Conservation (phyloP, 2,329 filamentous ascomycete species). For the Exophiala bonariae region DNA sequence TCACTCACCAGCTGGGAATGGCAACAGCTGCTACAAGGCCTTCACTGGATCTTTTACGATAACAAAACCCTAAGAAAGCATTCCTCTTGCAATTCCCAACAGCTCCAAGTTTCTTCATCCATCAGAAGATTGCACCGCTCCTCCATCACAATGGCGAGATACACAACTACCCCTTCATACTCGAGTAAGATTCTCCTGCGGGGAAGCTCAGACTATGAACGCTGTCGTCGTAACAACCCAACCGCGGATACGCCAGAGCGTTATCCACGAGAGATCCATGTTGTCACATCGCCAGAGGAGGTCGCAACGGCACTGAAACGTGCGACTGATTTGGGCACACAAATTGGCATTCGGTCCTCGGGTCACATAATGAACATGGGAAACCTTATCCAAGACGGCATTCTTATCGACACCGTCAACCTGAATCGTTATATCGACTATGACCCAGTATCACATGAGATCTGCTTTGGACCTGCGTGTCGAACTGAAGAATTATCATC, state of each 20-base stretch:
- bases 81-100: too few relatives aligned
- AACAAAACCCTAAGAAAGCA: too few relatives aligned
- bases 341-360: slow-evolving; percentile 5
- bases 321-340: background rate
- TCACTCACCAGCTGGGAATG: too few relatives aligned
- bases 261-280: slow-evolving; percentile 3
- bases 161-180: slow-evolving; percentile 2
- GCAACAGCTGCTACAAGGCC: too few relatives aligned
- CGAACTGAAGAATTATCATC: slow-evolving; percentile 3
- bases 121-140: background rate
- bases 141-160: slow-evolving; percentile 2
- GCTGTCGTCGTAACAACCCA: background rate
- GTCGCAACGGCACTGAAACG: slow-evolving; percentile 3
- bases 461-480: slow-evolving; percentile 2
- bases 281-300: slow-evolving; percentile 4
- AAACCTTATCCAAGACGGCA: slow-evolving; percentile 3
- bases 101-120: background rate
- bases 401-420: slow-evolving; percentile 7
- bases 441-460: slow-evolving; percentile 5
- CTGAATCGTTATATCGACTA: slow-evolving; percentile 7
- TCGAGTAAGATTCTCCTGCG: background rate
- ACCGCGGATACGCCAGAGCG: slow-evolving; percentile 1
- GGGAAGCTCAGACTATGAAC: slow-evolving; percentile 2
- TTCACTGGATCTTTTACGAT: too few relatives aligned
- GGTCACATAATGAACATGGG: slow-evolving; percentile 8